phyloP scores from a whole-genome alignment of 176 grass and related monocot genomes.

The Musa schizocarpa region DNA sequence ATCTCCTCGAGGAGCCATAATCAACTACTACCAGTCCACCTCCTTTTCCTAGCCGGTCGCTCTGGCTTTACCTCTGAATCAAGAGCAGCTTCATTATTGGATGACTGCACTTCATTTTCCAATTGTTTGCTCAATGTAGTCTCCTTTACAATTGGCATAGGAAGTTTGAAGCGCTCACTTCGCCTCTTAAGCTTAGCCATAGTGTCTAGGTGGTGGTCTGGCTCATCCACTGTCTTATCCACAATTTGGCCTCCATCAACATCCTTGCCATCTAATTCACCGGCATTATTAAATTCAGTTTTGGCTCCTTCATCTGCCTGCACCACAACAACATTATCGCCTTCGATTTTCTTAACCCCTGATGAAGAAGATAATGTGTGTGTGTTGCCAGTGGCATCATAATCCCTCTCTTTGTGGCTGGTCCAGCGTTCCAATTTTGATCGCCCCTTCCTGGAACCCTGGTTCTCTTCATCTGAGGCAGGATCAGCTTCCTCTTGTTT shows the following conservation, averaged over 20 bases:
- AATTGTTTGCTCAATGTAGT: constrained; percentile 30
- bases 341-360: constrained; percentile 37
- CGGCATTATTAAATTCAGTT: constrained; percentile 34
- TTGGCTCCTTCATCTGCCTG: constrained; percentile 25
- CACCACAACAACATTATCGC: constrained; percentile 15
- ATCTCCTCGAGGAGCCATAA: background rate
- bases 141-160: constrained; percentile 88
- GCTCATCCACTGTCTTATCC: constrained; percentile 43
- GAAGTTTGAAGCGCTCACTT: constrained; percentile 96
- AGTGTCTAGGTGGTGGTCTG: constrained; percentile 75
- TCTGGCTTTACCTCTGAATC: constrained; percentile 77
- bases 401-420: constrained; percentile 88
- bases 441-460: constrained; percentile 80
- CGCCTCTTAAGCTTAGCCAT: constrained; percentile 84
- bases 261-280: constrained; percentile 42
- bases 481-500: constrained; percentile 52
- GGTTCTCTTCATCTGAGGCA: constrained; percentile 64
- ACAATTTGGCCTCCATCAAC: constrained; percentile 37
- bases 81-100: constrained; percentile 40
- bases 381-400: constrained; percentile 34
- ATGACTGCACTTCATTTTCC: constrained; percentile 45
- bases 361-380: constrained; percentile 21
- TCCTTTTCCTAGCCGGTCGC: constrained; percentile 84
- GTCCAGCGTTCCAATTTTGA: constrained; percentile 97
- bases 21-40: constrained; percentile 88